A percentile compares a stretch with the other conserved stretches of the same genome.
phyloP scores from a whole-genome alignment of 2,329 filamentous ascomycete species.

The Alternaria brassicicola region DNA sequence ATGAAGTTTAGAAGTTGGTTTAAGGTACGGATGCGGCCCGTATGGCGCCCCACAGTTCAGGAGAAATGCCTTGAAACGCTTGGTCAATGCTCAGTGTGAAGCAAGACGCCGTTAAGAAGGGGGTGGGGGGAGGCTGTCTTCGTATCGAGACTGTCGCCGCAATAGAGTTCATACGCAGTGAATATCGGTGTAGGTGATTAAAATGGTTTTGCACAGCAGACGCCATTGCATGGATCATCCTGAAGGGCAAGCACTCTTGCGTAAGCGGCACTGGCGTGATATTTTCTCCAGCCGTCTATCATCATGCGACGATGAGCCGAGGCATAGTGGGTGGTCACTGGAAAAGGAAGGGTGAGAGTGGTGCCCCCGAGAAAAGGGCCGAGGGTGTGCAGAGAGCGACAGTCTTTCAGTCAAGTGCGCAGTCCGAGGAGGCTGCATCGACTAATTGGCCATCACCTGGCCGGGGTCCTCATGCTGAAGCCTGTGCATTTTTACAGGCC shows the following conservation, averaged over 20 bases:
- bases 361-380: constrained; percentile 3
- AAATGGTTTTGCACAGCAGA: not conserved
- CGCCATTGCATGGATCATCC: not conserved
- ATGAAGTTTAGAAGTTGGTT: constrained; percentile 9
- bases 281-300: not conserved
- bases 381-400: constrained; percentile 2
- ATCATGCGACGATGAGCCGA: constrained; percentile 5
- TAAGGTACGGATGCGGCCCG: constrained; percentile 17
- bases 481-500: not conserved
- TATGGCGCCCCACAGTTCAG: constrained; percentile 10
- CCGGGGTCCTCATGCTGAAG: not conserved
- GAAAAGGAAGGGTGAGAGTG: not conserved
- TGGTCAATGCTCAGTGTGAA: constrained; percentile 9
- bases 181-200: not conserved
- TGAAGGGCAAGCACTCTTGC: constrained; percentile 1
- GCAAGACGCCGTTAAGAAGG: not conserved
- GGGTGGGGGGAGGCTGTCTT: not conserved
- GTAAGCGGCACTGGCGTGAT: constrained; percentile 1
- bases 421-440: constrained; percentile 4
- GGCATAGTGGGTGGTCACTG: not conserved
- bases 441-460: not conserved
- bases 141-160: not conserved
- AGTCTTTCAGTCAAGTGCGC: not conserved
- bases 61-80: constrained; percentile 7
- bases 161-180: not conserved